phyloP scores from a whole-genome alignment of 331 rosid genomes.

The Quercus phellos region DNA sequence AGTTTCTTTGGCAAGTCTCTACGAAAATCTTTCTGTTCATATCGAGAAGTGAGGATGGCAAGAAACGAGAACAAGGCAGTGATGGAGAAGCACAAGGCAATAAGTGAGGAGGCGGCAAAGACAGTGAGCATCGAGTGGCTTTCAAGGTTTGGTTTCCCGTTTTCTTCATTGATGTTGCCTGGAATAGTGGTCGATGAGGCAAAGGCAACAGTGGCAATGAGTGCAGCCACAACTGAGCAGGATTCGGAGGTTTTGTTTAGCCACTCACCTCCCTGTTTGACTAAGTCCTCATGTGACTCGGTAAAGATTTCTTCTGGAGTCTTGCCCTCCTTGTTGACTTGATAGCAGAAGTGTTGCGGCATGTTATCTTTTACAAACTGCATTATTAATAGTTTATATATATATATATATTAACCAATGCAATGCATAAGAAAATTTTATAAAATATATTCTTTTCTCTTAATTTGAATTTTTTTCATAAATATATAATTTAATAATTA shows the following conservation, averaged over 20 bases:
- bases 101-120: conserved; percentile 23
- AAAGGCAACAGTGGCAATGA: conserved; percentile 44
- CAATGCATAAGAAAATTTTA: neutral
- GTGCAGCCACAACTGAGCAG: conserved; percentile 47
- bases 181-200: conserved; percentile 41
- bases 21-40: conserved; percentile 23
- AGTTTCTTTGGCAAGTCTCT: conserved; percentile 29
- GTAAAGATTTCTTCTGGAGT: conserved; percentile 34
- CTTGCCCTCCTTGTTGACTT: conserved; percentile 6
- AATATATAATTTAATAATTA: too few relatives aligned
- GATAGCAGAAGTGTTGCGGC: conserved; percentile 19
- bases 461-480: too few relatives aligned
- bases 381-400: neutral
- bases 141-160: conserved; percentile 29
- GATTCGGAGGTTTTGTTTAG: conserved; percentile 37
- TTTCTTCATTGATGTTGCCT: conserved; percentile 4
- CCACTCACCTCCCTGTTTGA: conserved; percentile 28
- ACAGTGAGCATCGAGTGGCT: conserved; percentile 4
- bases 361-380: conserved; percentile 36
- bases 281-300: conserved; percentile 12
- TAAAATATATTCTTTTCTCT: neutral
- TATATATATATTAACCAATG: neutral
- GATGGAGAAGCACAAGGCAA: conserved; percentile 40
- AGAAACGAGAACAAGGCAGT: conserved; percentile 39
- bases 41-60: conserved; percentile 31